Evolutionary conservation across 2,329 filamentous ascomycete species (phyloP).

Genomic region (Tolypocladium tropicale): DNA sequence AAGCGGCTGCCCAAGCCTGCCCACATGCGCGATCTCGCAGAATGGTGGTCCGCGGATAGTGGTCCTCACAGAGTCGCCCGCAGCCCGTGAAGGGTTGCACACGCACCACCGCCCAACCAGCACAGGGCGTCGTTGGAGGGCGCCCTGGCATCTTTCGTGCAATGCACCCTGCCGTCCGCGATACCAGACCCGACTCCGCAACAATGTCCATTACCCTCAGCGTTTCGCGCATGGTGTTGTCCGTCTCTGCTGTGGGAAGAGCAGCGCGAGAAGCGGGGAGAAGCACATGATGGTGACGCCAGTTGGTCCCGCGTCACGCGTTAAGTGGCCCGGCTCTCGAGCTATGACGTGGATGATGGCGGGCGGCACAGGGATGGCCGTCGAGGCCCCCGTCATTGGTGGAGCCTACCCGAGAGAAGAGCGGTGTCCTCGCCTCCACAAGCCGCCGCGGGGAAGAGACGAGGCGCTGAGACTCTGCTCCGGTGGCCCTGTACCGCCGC

Average conservation of each 20-base stretch:
- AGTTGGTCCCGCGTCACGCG: slow-evolving; percentile 1
- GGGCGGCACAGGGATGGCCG: neutral
- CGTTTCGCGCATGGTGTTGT: too few relatives aligned
- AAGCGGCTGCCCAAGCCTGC: too few relatives aligned
- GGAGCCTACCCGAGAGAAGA: neutral
- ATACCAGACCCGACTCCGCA: too few relatives aligned
- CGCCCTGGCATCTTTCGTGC: neutral
- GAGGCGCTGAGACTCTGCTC: neutral
- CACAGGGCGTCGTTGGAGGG: neutral
- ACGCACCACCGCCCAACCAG: too few relatives aligned
- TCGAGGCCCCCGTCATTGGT: neutral
- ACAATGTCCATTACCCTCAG: too few relatives aligned
- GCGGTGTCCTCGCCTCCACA: neutral
- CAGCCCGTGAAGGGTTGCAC: neutral
- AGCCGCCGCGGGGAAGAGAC: neutral
- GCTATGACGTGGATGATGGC: neutral
- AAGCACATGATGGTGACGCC: neutral
- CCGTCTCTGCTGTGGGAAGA: neutral
- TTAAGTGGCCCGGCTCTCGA: slow-evolving; percentile 4
- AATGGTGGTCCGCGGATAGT: too few relatives aligned
- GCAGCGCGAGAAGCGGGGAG: neutral
- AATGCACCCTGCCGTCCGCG: neutral
- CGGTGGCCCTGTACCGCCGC: too few relatives aligned
- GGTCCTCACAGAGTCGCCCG: too few relatives aligned
- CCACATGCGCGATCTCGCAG: neutral